Evolutionary conservation across 2,329 filamentous ascomycete species (phyloP).

Genomic region (Gliomastix tumulicola): DNA sequence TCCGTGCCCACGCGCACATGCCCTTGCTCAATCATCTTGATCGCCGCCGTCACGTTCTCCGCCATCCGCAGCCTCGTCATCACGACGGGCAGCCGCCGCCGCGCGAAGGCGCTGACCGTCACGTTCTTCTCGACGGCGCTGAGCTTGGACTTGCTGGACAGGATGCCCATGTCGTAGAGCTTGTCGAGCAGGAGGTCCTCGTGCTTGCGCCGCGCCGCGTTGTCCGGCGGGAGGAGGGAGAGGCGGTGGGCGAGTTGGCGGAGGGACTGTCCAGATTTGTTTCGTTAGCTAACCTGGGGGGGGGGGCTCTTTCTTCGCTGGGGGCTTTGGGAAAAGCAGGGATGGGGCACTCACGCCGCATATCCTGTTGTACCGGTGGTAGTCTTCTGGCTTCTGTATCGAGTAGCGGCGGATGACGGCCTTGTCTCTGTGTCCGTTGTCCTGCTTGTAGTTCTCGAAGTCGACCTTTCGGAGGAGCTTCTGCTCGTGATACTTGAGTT

Average conservation of each 20-base stretch:
- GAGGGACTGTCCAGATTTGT: slow-evolving; percentile 50
- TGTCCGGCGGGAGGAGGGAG: slow-evolving; percentile 72
- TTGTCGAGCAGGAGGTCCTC: slow-evolving; percentile 87
- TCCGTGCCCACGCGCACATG: slow-evolving; percentile 90
- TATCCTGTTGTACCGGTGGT: slow-evolving; percentile 59
- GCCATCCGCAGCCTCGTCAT: slow-evolving; percentile 91
- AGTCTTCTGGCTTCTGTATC: slow-evolving; percentile 85
- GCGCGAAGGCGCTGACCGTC: slow-evolving; percentile 83
- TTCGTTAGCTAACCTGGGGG: not conserved
- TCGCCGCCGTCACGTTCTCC: slow-evolving; percentile 77
- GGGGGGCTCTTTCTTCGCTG: slow-evolving; percentile 8
- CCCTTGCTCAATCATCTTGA: slow-evolving; percentile 86
- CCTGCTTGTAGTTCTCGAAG: slow-evolving; percentile 88
- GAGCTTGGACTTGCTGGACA: slow-evolving; percentile 69
- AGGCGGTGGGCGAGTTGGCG: slow-evolving; percentile 86
- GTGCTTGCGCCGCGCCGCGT: slow-evolving; percentile 71
- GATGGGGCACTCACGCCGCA: slow-evolving; percentile 50
- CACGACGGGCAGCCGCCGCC: slow-evolving; percentile 77
- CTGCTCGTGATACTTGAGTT: slow-evolving; percentile 95
- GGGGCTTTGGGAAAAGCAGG: no score
- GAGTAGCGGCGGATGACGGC: slow-evolving; percentile 77
- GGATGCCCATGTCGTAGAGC: slow-evolving; percentile 84
- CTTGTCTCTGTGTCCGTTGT: slow-evolving; percentile 79
- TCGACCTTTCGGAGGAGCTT: slow-evolving; percentile 91
- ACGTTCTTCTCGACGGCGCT: slow-evolving; percentile 81